Evolutionary conservation across 768 basidiomycete genomes (phyloP), one percentile per base, ranked within the genome.

Genomic region (Russula foetens): DNA sequence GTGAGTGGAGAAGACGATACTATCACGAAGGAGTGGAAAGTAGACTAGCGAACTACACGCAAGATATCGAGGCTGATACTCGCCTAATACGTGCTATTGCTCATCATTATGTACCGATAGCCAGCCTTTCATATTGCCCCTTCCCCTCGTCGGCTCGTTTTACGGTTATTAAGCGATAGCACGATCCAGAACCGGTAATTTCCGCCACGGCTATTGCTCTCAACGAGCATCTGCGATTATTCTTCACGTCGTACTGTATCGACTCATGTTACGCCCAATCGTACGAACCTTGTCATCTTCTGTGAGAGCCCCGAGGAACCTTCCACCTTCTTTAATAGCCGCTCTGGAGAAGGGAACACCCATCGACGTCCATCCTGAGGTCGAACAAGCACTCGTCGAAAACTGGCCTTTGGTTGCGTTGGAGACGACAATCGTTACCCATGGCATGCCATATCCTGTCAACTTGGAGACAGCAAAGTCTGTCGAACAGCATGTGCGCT

Each of bases 391-490:
- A 4, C 77, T 96, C 23, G 75, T 78, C 4, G 74, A 77, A 44
- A 75, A 78, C 11, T 76, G 75, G 62, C 84, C 93, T 21, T 77
- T 98, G 47, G 92, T 98, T 12, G 94, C 95, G 14, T 82, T 98
- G 12, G 96, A 98, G 71, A 91, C 89, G 2, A 86, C 96, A 1
- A 82, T 98, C 55, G 84, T 97, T 60, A 94, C 94, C 1, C 92
- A 98, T 76, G 96, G 93, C 21, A 84, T 96, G 75, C 91, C 92
- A 0, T 84, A 84, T 65, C 93, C 93, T 0, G 77, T 78, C 39
- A 95, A 92, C 68, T 70, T 87, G 7, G 76, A 85, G 28, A 84
- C 88, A 24, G 85, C 92, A 0, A 74, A 75, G 33, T 84, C 84
- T 7, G 77, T 96, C 21, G 92, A 93, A 71, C 70, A 68, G 7